Evolutionary conservation across 2,329 filamentous ascomycete species (phyloP).

Genomic region (Tolypocladium pustulatum): DNA sequence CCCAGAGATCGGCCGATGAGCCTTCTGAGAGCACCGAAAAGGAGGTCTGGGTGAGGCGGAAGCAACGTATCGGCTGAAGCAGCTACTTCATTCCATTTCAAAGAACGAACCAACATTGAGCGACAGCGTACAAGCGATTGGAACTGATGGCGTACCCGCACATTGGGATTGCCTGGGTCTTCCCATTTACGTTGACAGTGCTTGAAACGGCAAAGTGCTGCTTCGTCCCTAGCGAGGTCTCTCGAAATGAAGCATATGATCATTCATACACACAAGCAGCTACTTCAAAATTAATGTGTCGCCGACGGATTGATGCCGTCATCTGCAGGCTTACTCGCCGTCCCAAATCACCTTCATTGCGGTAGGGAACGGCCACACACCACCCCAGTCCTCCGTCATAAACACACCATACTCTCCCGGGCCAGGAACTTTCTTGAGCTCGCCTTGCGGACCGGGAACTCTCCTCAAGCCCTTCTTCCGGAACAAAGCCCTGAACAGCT

Average conservation of each 20-base stretch:
- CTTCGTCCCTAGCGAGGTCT: background rate
- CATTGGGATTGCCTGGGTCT: background rate
- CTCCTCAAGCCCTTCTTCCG: slow-evolving; percentile 48
- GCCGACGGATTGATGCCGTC: background rate
- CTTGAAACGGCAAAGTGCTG: too few species aligned
- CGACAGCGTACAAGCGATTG: too few species aligned
- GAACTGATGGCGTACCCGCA: too few species aligned
- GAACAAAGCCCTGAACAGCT: slow-evolving; percentile 59
- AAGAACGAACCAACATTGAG: too few species aligned
- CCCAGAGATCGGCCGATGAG: background rate
- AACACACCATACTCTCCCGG: slow-evolving; percentile 48
- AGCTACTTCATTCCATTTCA: background rate
- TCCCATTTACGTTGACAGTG: background rate
- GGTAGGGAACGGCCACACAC: slow-evolving; percentile 33
- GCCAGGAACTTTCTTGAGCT: slow-evolving; percentile 53
- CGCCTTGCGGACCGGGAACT: slow-evolving; percentile 52
- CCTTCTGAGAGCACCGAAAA: slow-evolving; percentile 7
- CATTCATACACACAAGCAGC: background rate
- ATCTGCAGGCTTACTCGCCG: background rate
- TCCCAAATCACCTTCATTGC: slow-evolving; percentile 47
- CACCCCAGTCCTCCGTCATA: slow-evolving; percentile 55
- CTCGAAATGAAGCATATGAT: background rate
- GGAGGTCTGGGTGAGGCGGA: slow-evolving; percentile 34
- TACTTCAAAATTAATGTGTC: background rate
- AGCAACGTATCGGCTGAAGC: slow-evolving; percentile 23